Evolutionary conservation across 495 filamentous ascomycete species (phyloP), one percentile per base, ranked within the genome.

Genomic region (Annulohypoxylon stygium): DNA sequence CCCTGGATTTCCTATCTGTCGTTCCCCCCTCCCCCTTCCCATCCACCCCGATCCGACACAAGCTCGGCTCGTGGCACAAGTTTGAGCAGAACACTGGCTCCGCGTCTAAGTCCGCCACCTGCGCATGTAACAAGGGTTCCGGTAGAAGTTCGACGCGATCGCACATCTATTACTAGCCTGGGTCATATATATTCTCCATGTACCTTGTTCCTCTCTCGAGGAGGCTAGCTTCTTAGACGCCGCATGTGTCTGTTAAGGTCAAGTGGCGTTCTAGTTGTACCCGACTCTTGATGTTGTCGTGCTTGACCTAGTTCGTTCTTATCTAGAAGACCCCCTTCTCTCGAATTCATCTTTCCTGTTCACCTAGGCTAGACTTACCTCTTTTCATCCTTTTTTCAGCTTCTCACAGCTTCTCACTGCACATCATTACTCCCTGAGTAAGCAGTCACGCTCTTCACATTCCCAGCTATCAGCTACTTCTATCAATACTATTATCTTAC

Each of bases 331-430:
- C 18, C 26, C 41, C 25, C 57, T 65, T 43, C 65, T 61, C 47
- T 54, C 36, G 36, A 64, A 57, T n/a, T 25, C n/a, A 61, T 45
- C 39, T 64, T 55, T 36, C 51, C 61, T 45, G 7, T 18, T 39
- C 57, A 69, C n/a, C 48, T 7, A 57, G 45, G 14, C 23, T 26
- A 20, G 18, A 47, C 37, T 26, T 55, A 6, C 48, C 45, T 50
- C 55, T 57, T 59, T 54, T 60, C 61, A 67, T 48, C 65, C 50
- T 69, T 75, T 58, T 69, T 75, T 69, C 70, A 60, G 36, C 45
- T 63, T 33, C 23, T 62, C 57, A 37, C 61, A 50, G 43, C 58
- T 65, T 75, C 67, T 65, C 71, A 30, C 30, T 30, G 30, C 30
- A 30, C 30, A 30, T 30, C 30, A 18, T 54, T 41, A 45, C 51